Evolutionary conservation across 306 rosid genomes (phyloP).

Genomic region (Quillaja saponaria): DNA sequence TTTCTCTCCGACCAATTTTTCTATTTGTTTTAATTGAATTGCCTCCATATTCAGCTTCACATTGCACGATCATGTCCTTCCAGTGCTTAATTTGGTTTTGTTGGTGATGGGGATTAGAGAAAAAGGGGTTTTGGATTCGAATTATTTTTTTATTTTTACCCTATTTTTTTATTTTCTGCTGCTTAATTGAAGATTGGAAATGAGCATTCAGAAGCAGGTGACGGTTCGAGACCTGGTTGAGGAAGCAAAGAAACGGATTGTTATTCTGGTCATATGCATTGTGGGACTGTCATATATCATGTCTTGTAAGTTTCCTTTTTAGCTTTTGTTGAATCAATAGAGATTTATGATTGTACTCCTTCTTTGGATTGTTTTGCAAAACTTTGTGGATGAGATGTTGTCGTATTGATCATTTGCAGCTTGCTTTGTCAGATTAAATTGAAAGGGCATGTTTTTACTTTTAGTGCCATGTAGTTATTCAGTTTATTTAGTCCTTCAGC

Average conservation of each 20-base stretch:
- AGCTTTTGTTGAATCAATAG: neutral
- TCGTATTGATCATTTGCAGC: neutral
- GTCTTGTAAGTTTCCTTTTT: constrained; percentile 67
- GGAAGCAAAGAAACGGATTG: constrained; percentile 92
- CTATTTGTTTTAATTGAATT: constrained; percentile 7
- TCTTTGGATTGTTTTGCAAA: too few species aligned
- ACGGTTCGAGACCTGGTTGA: constrained; percentile 83
- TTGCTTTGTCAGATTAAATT: constrained; percentile 15
- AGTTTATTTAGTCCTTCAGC: neutral
- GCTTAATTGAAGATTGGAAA: constrained; percentile 30
- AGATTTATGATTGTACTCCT: neutral
- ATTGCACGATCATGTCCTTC: neutral
- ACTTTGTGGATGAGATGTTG: neutral
- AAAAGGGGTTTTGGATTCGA: constrained; percentile 11
- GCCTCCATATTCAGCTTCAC: neutral
- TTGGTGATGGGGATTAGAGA: constrained; percentile 11
- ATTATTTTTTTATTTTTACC: constrained; percentile 13
- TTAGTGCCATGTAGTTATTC: neutral
- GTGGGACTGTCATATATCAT: constrained; percentile 92
- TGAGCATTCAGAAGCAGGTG: constrained; percentile 65
- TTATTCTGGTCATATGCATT: constrained; percentile 69
- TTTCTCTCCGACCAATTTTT: constrained; percentile 7
- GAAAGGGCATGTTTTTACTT: constrained; percentile 1
- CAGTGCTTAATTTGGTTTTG: constrained; percentile 1
- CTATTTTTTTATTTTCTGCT: neutral